Conservation (phyloP, 1,284 basidiomycete species). For the Phellinidium pouzarii region DNA sequence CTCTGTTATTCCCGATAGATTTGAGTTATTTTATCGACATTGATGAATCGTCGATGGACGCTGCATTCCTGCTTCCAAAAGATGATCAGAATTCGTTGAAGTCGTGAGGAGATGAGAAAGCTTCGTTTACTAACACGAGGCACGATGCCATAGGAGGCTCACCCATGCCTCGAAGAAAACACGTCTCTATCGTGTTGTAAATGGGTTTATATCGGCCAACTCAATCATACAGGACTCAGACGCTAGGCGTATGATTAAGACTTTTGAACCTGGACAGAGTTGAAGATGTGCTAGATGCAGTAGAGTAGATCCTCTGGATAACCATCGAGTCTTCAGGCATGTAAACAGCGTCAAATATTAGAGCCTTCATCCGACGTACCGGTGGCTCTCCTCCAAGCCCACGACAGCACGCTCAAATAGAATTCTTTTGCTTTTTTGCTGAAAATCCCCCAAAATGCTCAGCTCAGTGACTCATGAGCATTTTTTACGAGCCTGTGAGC, state of each 20-base stretch:
- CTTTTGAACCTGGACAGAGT: too few relatives aligned
- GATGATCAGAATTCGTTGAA: background rate
- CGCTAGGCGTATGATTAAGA: too few relatives aligned
- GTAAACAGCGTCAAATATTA: background rate
- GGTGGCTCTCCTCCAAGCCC: background rate
- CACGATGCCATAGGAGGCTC: slow-evolving; percentile 8
- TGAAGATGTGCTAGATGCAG: too few relatives aligned
- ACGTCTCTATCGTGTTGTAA: slow-evolving; percentile 4
- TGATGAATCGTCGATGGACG: background rate
- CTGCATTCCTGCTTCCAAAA: background rate
- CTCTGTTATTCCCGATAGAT: background rate
- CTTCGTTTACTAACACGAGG: slow-evolving; percentile 7
- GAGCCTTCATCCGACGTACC: background rate
- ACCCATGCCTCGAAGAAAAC: background rate
- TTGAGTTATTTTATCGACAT: background rate
- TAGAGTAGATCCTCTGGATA: too few relatives aligned
- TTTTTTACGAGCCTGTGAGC: too few relatives aligned
- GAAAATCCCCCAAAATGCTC: too few relatives aligned
- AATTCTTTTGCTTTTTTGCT: too few relatives aligned
- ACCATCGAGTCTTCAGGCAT: background rate
- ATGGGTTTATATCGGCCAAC: too few relatives aligned
- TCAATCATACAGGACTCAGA: too few relatives aligned
- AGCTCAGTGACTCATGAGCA: too few relatives aligned
- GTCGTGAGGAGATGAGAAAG: background rate
- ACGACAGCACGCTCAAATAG: background rate